Percentiles rank a stretch among this genome's conserved stretches.
Conservation (phyloP, 495 filamentous ascomycete genomes). For the Hypomontagnella monticulosa region DNA sequence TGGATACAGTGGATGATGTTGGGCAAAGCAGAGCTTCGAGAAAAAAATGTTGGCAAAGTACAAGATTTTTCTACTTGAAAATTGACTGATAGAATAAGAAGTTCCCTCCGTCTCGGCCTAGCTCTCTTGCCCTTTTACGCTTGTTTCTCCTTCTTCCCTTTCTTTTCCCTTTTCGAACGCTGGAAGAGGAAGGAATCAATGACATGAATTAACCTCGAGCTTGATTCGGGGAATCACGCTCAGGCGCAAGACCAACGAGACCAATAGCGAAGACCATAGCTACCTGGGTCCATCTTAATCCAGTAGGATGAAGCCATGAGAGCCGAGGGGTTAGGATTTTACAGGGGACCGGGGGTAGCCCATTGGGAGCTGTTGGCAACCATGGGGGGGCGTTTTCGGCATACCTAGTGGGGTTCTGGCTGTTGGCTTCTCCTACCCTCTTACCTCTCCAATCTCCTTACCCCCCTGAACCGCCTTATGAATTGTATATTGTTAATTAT, state of each 20-base stretch:
- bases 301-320: conserved; percentile 42
- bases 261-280: conserved; percentile 36
- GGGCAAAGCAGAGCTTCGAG: conserved; percentile 4
- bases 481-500: conserved; percentile 8
- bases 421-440: not conserved
- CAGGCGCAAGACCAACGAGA: conserved; percentile 32
- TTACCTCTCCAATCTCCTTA: too few relatives aligned
- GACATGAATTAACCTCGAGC: conserved; percentile 29
- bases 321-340: conserved; percentile 43
- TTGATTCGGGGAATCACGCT: conserved; percentile 45
- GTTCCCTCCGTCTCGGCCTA: conserved; percentile 9
- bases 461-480: not conserved
- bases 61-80: conserved; percentile 27
- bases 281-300: conserved; percentile 39
- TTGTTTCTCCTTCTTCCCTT: conserved; percentile 18
- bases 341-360: conserved; percentile 30
- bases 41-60: conserved; percentile 19
- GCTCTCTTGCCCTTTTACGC: conserved; percentile 5
- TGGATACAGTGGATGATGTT: not conserved
- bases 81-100: conserved; percentile 9
- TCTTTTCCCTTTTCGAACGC: conserved; percentile 32
- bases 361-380: conserved; percentile 9
- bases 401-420: conserved; percentile 33
- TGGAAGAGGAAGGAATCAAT: conserved; percentile 42
- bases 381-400: conserved; percentile 33